phyloP scores from a whole-genome alignment of 164 flowering plant species.

The Litsea cubeba region DNA sequence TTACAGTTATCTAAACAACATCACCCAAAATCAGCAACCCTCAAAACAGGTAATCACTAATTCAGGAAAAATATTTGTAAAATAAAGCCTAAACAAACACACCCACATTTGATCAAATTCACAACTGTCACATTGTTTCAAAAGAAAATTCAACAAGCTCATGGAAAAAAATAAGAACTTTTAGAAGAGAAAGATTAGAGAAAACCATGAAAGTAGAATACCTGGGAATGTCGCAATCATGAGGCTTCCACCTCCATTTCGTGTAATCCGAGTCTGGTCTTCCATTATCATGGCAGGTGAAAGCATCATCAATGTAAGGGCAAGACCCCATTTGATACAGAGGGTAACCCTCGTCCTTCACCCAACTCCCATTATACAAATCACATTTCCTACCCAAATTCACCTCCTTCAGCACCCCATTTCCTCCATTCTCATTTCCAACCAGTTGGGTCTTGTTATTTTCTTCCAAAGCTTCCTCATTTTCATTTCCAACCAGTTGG shows the following conservation, averaged over 20 bases:
- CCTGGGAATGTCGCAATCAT: constrained; percentile 84
- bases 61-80: too few relatives aligned
- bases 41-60: too few relatives aligned
- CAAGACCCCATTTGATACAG: constrained; percentile 63
- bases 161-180: too few relatives aligned
- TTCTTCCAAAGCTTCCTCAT: not conserved
- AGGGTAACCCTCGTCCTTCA: constrained; percentile 61
- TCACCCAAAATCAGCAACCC: too few relatives aligned
- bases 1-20: too few relatives aligned
- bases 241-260: constrained; percentile 88
- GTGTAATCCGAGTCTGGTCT: constrained; percentile 56
- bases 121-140: not conserved
- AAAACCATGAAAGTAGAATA: constrained; percentile 11
- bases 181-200: not conserved
- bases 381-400: constrained; percentile 34
- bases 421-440: not conserved
- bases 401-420: not conserved
- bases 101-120: not conserved
- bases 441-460: not conserved
- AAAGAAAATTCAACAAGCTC: not conserved
- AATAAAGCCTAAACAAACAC: too few relatives aligned
- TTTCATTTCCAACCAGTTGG: not conserved
- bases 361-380: constrained; percentile 69
- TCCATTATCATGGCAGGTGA: constrained; percentile 67
- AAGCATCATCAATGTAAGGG: constrained; percentile 82